Evolutionary conservation across 2,329 filamentous ascomycete species (phyloP).

Genomic region (Seiridium cupressi): DNA sequence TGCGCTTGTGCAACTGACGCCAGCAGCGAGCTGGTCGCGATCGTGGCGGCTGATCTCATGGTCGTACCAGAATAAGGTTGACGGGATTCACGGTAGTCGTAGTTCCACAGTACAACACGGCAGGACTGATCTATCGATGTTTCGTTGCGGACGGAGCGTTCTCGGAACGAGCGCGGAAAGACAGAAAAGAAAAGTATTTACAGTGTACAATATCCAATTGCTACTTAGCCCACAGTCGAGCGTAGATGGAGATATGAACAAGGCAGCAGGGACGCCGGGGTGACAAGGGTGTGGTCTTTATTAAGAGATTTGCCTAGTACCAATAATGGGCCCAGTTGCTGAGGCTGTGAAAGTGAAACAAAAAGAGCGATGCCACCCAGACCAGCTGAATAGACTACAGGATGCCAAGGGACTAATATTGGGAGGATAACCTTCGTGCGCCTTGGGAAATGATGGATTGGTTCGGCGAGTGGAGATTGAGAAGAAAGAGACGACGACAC

Average conservation of each 20-base stretch:
- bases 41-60: constrained; percentile 21
- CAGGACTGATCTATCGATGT: no score
- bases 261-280: neutral
- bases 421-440: neutral
- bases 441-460: neutral
- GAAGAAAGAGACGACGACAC: no score
- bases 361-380: neutral
- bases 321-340: neutral
- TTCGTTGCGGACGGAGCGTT: no score
- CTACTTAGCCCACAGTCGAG: neutral
- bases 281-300: neutral
- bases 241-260: neutral
- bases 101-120: neutral
- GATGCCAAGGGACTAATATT: neutral
- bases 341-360: neutral
- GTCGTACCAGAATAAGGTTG: neutral
- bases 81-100: neutral
- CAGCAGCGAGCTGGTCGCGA: constrained; percentile 25
- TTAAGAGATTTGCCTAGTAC: neutral
- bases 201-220: neutral
- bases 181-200: neutral
- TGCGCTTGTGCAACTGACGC: constrained; percentile 26
- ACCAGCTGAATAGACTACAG: neutral
- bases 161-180: no score
- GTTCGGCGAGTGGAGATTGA: no score